Evolutionary conservation across 2,329 filamentous ascomycete genomes (phyloP), one percentile per base, ranked within the genome.

Genomic region (Alternaria angustiovoidea): DNA sequence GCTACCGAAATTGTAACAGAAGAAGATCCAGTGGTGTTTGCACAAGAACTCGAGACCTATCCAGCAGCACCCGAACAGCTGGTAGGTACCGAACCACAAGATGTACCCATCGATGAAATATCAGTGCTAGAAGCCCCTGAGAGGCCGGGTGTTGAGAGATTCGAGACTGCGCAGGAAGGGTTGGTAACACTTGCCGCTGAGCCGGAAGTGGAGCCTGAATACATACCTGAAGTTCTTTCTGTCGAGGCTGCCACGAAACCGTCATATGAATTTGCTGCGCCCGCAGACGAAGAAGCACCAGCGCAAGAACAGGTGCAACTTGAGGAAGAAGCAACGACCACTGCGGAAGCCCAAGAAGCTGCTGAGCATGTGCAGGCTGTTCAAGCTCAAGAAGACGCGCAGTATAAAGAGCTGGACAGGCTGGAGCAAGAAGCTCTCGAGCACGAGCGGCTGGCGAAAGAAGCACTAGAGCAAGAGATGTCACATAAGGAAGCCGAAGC

Each of bases 41-140:
- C 26, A 38, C 26, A 22, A 36, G 43, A 53, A 28, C 48, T 47
- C 14, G 42, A 53, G n/a, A 38, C 12, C 12, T 4, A 46, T 53
- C 36, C 41, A 8, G 8, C n/a, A 26, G 26, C 28, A 20, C 24
- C 14, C 18, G 28, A 49, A 51, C 42, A 41, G 16, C 30, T 47
- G 20, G 44, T 43, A 54, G 22, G 54, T 41, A 54, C 57, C 18
- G 54, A 67, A 38, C 61, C 62, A n/a, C 20, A 46, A 14, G 44
- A 55, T 11, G 56, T 43, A 22, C 42, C 34, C 11, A 62, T 65
- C 12, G 51, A 54, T 41, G 54, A 36, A 11, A 20, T 11, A 36
- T 57, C 44, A 52, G 41, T 18, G 20, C 14, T n/a, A 36, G 39
- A 51, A 38, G 34, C 22, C 26, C 41, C 9, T 4, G 57, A 54